A percentile compares a stretch with the other conserved stretches of the same genome.
Conservation (phyloP, 371 early-diverging fungal genomes). For the Apophysomyces sp. region DNA sequence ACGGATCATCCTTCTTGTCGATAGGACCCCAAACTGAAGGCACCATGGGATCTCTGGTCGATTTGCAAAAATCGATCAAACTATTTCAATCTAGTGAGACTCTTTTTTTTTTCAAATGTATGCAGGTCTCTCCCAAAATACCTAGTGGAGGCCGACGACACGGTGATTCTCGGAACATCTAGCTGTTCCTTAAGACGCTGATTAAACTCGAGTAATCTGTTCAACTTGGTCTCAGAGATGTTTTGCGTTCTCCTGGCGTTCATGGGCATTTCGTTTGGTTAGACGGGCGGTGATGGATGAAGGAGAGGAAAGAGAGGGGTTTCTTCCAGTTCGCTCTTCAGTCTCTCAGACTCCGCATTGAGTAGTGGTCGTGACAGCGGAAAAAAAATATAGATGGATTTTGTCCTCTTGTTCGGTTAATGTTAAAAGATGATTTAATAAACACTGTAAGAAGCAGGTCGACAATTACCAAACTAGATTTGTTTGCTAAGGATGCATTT, state of each 20-base stretch:
- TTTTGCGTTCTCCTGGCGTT: constrained; percentile 23
- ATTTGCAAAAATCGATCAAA: constrained; percentile 21
- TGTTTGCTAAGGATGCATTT: too few species aligned
- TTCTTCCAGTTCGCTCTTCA: neutral
- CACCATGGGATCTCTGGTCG: constrained; percentile 21
- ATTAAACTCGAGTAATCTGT: constrained; percentile 76
- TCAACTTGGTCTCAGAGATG: constrained; percentile 72
- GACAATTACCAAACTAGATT: too few species aligned
- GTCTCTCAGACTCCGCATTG: too few species aligned
- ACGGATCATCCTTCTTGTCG: constrained; percentile 21
- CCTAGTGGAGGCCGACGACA: constrained; percentile 67
- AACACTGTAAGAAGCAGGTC: too few species aligned
- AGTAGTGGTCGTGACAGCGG: too few species aligned
- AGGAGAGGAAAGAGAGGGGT: neutral
- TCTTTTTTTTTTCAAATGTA: too few species aligned
- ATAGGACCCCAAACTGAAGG: constrained; percentile 24
- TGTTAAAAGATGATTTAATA: too few species aligned
- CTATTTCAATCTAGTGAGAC: constrained; percentile 4
- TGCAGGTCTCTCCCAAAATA: neutral
- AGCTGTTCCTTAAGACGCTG: constrained; percentile 77
- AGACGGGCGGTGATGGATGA: neutral
- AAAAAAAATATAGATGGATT: too few species aligned
- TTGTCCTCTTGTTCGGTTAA: too few species aligned
- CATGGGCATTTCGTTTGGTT: constrained; percentile 4
- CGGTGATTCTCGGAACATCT: constrained; percentile 76